phyloP scores from a whole-genome alignment of 805 yeast species.

The Monosporozyma aerobia region DNA sequence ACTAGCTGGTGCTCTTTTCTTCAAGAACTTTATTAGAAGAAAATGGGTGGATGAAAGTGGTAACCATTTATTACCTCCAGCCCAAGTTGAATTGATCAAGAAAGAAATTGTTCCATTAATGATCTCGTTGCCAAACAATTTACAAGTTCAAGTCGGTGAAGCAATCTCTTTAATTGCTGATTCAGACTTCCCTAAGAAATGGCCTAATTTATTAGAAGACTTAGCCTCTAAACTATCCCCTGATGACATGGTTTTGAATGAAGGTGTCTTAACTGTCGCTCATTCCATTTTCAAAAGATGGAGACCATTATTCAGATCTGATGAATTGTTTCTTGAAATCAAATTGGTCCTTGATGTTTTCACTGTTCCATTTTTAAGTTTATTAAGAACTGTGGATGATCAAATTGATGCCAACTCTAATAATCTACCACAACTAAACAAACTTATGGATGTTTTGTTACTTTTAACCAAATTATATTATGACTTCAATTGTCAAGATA shows the following conservation, averaged over 20 bases:
- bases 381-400: constrained; percentile 59
- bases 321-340: constrained; percentile 81
- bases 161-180: constrained; percentile 89
- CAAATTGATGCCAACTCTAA: constrained; percentile 41
- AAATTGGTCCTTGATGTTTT: constrained; percentile 78
- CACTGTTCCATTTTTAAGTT: constrained; percentile 64
- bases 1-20: constrained; percentile 81
- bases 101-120: constrained; percentile 73
- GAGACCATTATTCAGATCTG: constrained; percentile 90
- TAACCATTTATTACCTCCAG: constrained; percentile 47
- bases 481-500: constrained; percentile 94
- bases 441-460: constrained; percentile 61
- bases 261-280: constrained; percentile 83
- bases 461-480: constrained; percentile 73
- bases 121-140: constrained; percentile 68
- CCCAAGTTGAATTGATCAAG: constrained; percentile 64
- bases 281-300: constrained; percentile 94
- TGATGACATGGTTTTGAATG: constrained; percentile 63
- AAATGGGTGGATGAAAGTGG: constrained; percentile 92
- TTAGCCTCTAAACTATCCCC: constrained; percentile 56
- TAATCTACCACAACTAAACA: constrained; percentile 42
- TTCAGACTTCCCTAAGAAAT: constrained; percentile 85
- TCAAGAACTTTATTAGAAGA: constrained; percentile 77
- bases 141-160: constrained; percentile 93
- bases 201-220: constrained; percentile 72